phyloP scores from a whole-genome alignment of 306 rosid genomes.

The Cyclanthera cordifolia region DNA sequence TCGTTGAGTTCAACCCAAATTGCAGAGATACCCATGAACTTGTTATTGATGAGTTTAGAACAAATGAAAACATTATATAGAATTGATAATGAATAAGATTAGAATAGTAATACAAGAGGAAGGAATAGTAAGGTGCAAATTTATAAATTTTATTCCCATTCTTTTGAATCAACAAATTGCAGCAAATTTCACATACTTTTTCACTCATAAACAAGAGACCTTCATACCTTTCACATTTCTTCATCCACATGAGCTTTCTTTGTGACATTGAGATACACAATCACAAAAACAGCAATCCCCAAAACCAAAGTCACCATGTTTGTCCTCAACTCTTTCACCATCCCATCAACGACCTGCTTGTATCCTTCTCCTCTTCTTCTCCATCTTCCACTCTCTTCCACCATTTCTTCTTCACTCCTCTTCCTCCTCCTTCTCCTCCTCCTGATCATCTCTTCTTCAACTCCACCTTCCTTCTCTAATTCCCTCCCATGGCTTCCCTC shows the following conservation, averaged over 20 bases:
- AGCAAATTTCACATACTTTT: background rate
- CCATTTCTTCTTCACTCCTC: background rate
- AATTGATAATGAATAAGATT: too few species aligned
- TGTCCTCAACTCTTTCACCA: conserved; percentile 7
- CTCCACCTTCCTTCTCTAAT: background rate
- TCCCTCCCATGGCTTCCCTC: background rate
- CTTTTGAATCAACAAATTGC: background rate
- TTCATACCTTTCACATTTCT: background rate
- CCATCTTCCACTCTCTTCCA: background rate
- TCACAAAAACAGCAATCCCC: background rate
- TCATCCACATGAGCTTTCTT: background rate
- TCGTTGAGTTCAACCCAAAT: too few species aligned
- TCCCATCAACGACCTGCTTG: background rate
- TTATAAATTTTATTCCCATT: background rate
- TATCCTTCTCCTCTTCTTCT: background rate
- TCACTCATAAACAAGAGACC: background rate
- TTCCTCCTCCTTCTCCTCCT: background rate
- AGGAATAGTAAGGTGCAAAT: background rate
- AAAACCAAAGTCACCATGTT: conserved; percentile 3
- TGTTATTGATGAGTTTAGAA: too few species aligned
- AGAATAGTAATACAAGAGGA: too few species aligned
- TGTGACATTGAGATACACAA: conserved; percentile 1
- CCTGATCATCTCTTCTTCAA: background rate
- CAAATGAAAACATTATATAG: too few species aligned
- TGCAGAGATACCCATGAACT: too few species aligned